Percentiles rank a stretch among this genome's conserved stretches.
Evolutionary conservation across 495 filamentous ascomycete genomes (phyloP).

Genomic region (Neurospora sp.): DNA sequence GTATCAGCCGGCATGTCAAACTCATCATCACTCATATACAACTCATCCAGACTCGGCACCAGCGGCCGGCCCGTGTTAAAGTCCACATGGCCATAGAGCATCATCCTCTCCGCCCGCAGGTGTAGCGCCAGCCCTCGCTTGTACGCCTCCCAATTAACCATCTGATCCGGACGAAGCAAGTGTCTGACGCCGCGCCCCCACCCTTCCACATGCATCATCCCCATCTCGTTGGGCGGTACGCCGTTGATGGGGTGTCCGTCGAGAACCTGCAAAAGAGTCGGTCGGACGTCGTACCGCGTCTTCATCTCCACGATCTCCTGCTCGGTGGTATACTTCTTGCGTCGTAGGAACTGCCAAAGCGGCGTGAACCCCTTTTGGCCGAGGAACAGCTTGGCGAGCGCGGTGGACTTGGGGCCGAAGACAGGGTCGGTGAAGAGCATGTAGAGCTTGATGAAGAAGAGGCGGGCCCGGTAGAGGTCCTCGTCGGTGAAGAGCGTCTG

Average conservation of each 20-base stretch:
- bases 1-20: slow-evolving; percentile 4
- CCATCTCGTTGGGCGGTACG: slow-evolving; percentile 38
- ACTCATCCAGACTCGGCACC: slow-evolving; percentile 28
- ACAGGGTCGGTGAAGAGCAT: slow-evolving; percentile 46
- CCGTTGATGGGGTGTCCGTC: slow-evolving; percentile 26
- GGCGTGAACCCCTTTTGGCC: slow-evolving; percentile 44
- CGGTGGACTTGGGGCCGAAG: slow-evolving; percentile 24
- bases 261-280: not conserved
- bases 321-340: slow-evolving; percentile 23
- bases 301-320: slow-evolving; percentile 37
- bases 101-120: slow-evolving; percentile 36
- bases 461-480: slow-evolving; percentile 43
- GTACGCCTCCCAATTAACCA: slow-evolving; percentile 40
- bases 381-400: slow-evolving; percentile 44
- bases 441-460: slow-evolving; percentile 54
- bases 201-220: slow-evolving; percentile 38
- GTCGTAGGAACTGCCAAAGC: slow-evolving; percentile 39
- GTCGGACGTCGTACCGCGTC: slow-evolving; percentile 28
- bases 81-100: slow-evolving; percentile 47
- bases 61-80: slow-evolving; percentile 26
- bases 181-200: slow-evolving; percentile 32
- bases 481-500: slow-evolving; percentile 35
- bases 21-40: slow-evolving; percentile 36
- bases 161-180: slow-evolving; percentile 45
- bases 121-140: slow-evolving; percentile 35